Base-by-base conservation (phyloP, 257 asterid genomes). In the Handroanthus guayacan region DNA sequence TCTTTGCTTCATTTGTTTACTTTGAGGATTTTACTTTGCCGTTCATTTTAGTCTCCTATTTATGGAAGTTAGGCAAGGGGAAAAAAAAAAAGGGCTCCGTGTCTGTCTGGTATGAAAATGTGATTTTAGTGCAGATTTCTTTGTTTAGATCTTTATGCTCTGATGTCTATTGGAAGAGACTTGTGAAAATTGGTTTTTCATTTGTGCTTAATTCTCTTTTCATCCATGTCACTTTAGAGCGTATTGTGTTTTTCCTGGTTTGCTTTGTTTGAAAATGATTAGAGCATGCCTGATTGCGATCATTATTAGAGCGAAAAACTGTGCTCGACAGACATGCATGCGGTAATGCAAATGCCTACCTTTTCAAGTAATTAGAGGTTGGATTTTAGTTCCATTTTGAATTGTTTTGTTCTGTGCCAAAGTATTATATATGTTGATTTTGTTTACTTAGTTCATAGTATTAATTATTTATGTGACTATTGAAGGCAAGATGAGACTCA, bases 401-500 rank as follows among this genome's bases (percentile, higher is more conserved):
- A 12, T 43, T 25, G 45, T 65, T 14, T 14, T n/a, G 34, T 25
- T 56, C 61, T 3, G n/a, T 44, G 37, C 36, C 69, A 38, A 36
- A 11, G 68, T 12, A 61, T 56, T 17, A 47, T 25, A 44, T 11
- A 34, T 2, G 51, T 17, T 48, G 36, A 9, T 50, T 38, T 2
- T 39, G 9, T 51, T 18, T 45, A 14, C 44, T 81, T 41, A 4
- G 10, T 43, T 63, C 17, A 9, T 55, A 2, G 31, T 62, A 31
- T 73, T 52, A 43, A 74, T 56, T 62, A 25, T 47, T 57, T 47
- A 20, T 78, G 64, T 37, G 14, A 50, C 43, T 72, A 16, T 74
- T 48, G 41, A 48, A 56, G 82, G 78, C 55, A 39, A 68, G 74
- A 86, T 82, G 91, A 75, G 84, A 72, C 83, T 75, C 67, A 54